Evolutionary conservation across 2,329 filamentous ascomycete species (phyloP), one percentile per base, ranked within the genome.

Genomic region (Talaromyces sp.): DNA sequence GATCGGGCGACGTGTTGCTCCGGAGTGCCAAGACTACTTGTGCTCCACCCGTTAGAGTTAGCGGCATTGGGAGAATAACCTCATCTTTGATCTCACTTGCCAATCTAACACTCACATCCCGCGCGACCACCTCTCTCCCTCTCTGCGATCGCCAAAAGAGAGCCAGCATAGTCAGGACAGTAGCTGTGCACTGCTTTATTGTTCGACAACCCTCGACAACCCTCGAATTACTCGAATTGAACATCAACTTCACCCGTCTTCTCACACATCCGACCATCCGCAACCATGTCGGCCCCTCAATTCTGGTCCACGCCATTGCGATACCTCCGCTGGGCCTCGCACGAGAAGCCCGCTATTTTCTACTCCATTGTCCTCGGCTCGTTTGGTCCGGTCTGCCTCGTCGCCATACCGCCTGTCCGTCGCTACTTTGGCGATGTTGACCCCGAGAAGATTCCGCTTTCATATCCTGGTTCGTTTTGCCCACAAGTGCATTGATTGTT

Each of bases 331-430:
- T 98, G 93, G 92, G 89, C 93, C 62, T 86, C 91, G 60, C 89
- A 92, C 81, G 90, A 95, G 80, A 91, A 90, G 78, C 95, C 95
- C 61, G 93, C 93, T 66, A 90, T 93, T 82, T 96, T 97, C 85
- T 98, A 88, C 86, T 92, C 91, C 72, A 82, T 92, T 73, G 75
- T 91, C 66, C 82, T 98, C 70, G 94, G 91, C 71, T 82, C 80
- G 69, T 73, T 87, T 63, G 93, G 93, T 11, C 95, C 94, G 41
- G 78, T 90, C 65, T 81, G 86, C 65, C 82, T 96, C 68, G 78
- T 90, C 66, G 83, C 85, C 64, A 89, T 92, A 1, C 93, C 93
- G 50, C 90, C 92, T 57, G 82, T 96, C 71, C 84, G 93, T 77
- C 81, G 83, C 68, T 83, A 82, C 69, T 79, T 96, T 65, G 93